These are phyloP conservation scores for Xanthoconium separans DNA, from an alignment of 1,284 basidiomycete genomes.

Conservation along the genomic window DNA sequence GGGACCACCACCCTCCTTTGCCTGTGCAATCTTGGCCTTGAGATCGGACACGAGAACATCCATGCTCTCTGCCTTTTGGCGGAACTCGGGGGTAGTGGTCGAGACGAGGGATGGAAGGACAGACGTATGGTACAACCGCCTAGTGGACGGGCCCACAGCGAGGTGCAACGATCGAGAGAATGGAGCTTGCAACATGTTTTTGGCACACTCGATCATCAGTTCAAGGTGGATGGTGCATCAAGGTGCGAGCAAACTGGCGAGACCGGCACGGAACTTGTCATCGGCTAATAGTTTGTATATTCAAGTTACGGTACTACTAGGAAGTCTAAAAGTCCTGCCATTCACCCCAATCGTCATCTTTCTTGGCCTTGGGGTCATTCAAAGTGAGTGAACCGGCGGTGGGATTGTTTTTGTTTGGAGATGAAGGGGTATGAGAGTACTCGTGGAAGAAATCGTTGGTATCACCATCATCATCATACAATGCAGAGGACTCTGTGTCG, in stretches of 20 bases:
- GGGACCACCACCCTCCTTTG: conserved; percentile 60
- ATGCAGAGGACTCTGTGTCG: conserved; percentile 51
- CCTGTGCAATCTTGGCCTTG: conserved; percentile 54
- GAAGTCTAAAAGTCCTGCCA: conserved; percentile 71
- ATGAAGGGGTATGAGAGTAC: conserved; percentile 38
- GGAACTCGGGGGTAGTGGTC: conserved; percentile 68
- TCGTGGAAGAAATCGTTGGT: conserved; percentile 59
- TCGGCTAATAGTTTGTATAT: conserved; percentile 8
- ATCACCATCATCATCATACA: conserved; percentile 56
- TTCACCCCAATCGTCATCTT: conserved; percentile 66
- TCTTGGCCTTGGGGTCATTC: conserved; percentile 34
- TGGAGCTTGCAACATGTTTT: conserved; percentile 22
- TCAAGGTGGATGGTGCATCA: not conserved
- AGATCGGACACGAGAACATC: conserved; percentile 63
- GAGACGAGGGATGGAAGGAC: conserved; percentile 73
- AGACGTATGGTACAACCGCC: conserved; percentile 57
- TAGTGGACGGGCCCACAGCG: conserved; percentile 1
- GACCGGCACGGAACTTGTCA: conserved; percentile 26
- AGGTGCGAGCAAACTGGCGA: not conserved
- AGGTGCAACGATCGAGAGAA: conserved; percentile 16
- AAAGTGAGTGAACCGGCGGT: conserved; percentile 22
- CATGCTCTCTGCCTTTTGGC: conserved; percentile 64
- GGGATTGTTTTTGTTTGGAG: conserved; percentile 20
- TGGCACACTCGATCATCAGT: not conserved
- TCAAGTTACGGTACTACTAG: not conserved